Evolutionary conservation across 1,284 basidiomycete genomes (phyloP).

Genomic region (Malassezia yamatoensis): DNA sequence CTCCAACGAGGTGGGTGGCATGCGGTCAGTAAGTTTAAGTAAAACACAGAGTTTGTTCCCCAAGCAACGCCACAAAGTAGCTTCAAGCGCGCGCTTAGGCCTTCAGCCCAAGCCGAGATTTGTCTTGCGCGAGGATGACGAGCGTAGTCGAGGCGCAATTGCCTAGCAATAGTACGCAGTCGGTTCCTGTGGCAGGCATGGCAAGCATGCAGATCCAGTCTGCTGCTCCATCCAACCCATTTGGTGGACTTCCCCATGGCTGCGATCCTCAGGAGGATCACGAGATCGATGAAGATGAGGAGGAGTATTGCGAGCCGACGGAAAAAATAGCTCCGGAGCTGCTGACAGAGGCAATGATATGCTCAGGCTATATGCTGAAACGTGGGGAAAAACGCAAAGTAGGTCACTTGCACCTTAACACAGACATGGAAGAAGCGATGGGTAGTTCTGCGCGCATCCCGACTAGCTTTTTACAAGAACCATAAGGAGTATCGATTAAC

Average conservation of each 20-base stretch:
- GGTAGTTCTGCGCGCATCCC: constrained; percentile 86
- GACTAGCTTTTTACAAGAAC: constrained; percentile 93
- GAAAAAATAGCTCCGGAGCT: constrained; percentile 39
- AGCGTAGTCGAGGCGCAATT: background rate
- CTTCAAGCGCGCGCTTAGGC: too few relatives aligned
- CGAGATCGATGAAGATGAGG: constrained; percentile 61
- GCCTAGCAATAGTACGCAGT: background rate
- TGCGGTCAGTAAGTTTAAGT: too few relatives aligned
- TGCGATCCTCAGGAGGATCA: background rate
- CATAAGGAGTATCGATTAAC: constrained; percentile 62
- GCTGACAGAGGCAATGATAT: constrained; percentile 64
- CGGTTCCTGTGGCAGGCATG: background rate
- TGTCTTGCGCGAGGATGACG: background rate
- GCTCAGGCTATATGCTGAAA: constrained; percentile 84
- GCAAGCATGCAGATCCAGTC: too few relatives aligned
- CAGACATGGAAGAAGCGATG: constrained; percentile 98
- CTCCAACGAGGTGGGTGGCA: too few relatives aligned
- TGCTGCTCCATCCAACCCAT: too few relatives aligned
- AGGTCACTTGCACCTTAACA: constrained; percentile 26
- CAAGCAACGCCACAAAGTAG: too few relatives aligned
- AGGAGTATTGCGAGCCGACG: constrained; percentile 59
- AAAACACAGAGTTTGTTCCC: too few relatives aligned
- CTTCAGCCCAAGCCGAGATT: background rate
- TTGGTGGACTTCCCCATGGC: background rate
- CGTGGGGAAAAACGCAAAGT: constrained; percentile 95